Evolutionary conservation across 352 stramenopile genomes (phyloP).

Genomic region (Chrysophaeum taylorii): DNA sequence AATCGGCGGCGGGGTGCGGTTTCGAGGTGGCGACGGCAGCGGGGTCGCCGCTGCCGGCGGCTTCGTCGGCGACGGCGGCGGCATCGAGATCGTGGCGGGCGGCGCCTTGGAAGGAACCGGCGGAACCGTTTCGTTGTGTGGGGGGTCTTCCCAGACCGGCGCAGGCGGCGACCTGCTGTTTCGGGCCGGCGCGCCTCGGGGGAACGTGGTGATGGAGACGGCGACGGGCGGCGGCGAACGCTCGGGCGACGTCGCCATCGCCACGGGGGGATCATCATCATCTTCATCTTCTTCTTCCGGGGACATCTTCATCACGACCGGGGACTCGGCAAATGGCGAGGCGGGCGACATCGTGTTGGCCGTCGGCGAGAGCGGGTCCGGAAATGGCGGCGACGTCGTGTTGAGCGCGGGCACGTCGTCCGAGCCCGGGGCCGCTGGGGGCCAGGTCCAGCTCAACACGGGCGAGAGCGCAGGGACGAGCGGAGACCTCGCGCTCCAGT

Average conservation of each 20-base stretch:
- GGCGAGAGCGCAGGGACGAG: no score
- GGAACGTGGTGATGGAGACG: no score
- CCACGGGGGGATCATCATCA: no score
- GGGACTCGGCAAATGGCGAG: no score
- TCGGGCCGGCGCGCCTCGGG: no score
- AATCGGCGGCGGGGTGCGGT: conserved; percentile 47
- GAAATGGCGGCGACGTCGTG: conserved; percentile 9
- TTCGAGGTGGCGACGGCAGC: conserved; percentile 54
- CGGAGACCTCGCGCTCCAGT: conserved; percentile 31
- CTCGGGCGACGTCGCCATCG: no score
- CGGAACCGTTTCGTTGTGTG: conserved; percentile 19
- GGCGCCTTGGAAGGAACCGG: conserved; percentile 50
- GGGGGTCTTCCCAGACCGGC: background rate
- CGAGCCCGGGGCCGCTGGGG: conserved; percentile 47
- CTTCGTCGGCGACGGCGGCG: conserved; percentile 54
- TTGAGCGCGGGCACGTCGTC: conserved; percentile 7
- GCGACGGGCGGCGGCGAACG: no score
- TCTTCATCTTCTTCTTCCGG: no score
- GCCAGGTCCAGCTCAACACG: conserved; percentile 42
- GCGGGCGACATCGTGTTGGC: background rate
- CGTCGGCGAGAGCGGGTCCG: background rate
- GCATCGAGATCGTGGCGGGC: conserved; percentile 54
- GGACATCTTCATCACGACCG: no score
- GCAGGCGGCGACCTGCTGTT: no score
- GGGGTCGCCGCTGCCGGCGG: conserved; percentile 58